These are phyloP conservation scores for Mucuna pruriens DNA, from an alignment of 306 rosid species.

Conservation along the genomic window DNA sequence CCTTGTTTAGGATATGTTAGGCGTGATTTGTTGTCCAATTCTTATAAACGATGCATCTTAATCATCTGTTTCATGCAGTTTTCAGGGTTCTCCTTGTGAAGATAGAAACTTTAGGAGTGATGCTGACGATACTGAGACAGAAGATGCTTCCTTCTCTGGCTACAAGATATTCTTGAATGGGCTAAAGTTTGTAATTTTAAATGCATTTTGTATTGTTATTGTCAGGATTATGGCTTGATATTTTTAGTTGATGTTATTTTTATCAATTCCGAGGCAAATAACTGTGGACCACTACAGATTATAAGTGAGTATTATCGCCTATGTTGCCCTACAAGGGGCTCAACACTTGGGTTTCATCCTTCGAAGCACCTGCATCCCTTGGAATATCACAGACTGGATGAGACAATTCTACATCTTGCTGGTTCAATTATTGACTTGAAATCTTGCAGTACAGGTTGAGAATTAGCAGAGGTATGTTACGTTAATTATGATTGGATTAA, in stretches of 20 bases:
- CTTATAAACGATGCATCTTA: conserved; percentile 22
- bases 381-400: conserved; percentile 61
- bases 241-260: conserved; percentile 23
- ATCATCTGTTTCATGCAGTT: conserved; percentile 59
- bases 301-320: conserved; percentile 80
- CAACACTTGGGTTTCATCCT: conserved; percentile 78
- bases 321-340: conserved; percentile 77
- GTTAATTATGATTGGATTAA: conserved; percentile 15
- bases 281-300: conserved; percentile 85
- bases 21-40: conserved; percentile 49
- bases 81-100: conserved; percentile 97
- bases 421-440: conserved; percentile 83
- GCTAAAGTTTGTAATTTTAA: conserved; percentile 73
- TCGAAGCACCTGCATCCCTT: conserved; percentile 56
- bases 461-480: conserved; percentile 78
- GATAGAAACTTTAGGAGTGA: conserved; percentile 94
- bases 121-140: conserved; percentile 90
- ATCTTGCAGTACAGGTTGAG: conserved; percentile 70
- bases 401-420: conserved; percentile 60
- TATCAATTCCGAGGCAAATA: conserved; percentile 67
- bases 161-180: conserved; percentile 90
- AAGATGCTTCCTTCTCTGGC: conserved; percentile 92
- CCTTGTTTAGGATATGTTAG: conserved; percentile 71
- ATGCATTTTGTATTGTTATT: conserved; percentile 15
- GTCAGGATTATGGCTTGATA: conserved; percentile 22